phyloP scores from a whole-genome alignment of 805 yeast genomes.

The Saccharomycopsis fermentans region DNA sequence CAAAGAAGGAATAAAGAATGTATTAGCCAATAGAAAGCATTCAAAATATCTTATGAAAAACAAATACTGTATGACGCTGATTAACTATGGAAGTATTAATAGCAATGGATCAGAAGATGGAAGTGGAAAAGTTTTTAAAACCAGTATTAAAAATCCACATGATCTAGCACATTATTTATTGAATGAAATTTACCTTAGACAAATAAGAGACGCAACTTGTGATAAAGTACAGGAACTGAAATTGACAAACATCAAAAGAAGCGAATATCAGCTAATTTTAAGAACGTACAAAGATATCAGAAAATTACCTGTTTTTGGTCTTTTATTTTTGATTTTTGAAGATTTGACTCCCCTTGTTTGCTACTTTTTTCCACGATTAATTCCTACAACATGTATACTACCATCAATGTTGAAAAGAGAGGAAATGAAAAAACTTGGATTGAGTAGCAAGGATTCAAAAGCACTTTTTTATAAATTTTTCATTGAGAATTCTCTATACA shows the following conservation, averaged over 20 bases:
- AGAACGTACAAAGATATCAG: conserved; percentile 32
- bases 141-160: conserved; percentile 23
- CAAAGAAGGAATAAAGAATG: conserved; percentile 44
- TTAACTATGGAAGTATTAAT: conserved; percentile 15
- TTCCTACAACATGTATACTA: conserved; percentile 49
- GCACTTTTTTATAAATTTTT: conserved; percentile 7
- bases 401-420: conserved; percentile 30
- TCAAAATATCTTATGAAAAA: conserved; percentile 23
- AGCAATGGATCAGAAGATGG: conserved; percentile 19
- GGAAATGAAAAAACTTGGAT: conserved; percentile 4
- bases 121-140: conserved; percentile 18
- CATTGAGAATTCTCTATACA: not conserved
- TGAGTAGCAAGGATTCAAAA: not conserved
- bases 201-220: conserved; percentile 25
- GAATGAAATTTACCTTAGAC: conserved; percentile 28
- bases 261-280: conserved; percentile 34
- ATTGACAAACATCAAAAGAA: conserved; percentile 34
- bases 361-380: conserved; percentile 41
- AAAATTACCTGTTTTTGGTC: conserved; percentile 44
- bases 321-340: conserved; percentile 38
- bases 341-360: conserved; percentile 47
- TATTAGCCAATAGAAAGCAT: conserved; percentile 36
- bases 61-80: conserved; percentile 23
- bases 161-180: conserved; percentile 30
- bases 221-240: not conserved